These are phyloP conservation scores for Wallacemonas sp. DNA, from an alignment of 208 protist species.

Conservation along the genomic window DNA sequence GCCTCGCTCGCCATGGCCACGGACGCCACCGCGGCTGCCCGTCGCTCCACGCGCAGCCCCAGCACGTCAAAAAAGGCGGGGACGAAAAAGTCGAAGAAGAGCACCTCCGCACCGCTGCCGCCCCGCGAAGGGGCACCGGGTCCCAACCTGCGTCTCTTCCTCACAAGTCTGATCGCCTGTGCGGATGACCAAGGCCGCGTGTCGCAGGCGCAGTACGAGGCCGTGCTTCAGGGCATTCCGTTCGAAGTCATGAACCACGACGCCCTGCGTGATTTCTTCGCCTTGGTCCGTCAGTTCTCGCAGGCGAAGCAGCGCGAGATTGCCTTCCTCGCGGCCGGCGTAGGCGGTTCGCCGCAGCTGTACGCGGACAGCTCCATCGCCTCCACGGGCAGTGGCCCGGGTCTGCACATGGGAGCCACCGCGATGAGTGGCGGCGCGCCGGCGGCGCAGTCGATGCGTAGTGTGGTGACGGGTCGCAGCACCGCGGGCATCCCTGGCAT, in stretches of 20 bases:
- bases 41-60: neutral
- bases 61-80: slow-evolving; percentile 14
- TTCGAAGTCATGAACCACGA: slow-evolving; percentile 55
- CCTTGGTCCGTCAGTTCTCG: slow-evolving; percentile 26
- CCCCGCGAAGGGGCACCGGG: slow-evolving; percentile 41
- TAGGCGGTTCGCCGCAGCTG: neutral
- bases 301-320: slow-evolving; percentile 29
- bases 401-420: too few species aligned
- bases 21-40: neutral
- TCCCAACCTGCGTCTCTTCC: slow-evolving; percentile 45
- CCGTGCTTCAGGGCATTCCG: slow-evolving; percentile 34
- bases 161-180: slow-evolving; percentile 33
- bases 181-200: slow-evolving; percentile 52
- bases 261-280: slow-evolving; percentile 30
- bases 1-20: slow-evolving; percentile 21
- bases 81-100: slow-evolving; percentile 18
- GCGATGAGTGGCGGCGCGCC: too few species aligned
- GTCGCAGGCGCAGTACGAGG: slow-evolving; percentile 38
- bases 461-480: neutral
- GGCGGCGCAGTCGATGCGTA: slow-evolving; percentile 9
- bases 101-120: neutral
- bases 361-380: slow-evolving; percentile 17
- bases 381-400: slow-evolving; percentile 11
- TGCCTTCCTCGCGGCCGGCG: slow-evolving; percentile 9
- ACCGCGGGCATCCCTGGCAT: neutral